These are phyloP conservation scores for Fusarium irregulare DNA, from an alignment of 2,329 filamentous ascomycete species.

Conservation along the genomic window DNA sequence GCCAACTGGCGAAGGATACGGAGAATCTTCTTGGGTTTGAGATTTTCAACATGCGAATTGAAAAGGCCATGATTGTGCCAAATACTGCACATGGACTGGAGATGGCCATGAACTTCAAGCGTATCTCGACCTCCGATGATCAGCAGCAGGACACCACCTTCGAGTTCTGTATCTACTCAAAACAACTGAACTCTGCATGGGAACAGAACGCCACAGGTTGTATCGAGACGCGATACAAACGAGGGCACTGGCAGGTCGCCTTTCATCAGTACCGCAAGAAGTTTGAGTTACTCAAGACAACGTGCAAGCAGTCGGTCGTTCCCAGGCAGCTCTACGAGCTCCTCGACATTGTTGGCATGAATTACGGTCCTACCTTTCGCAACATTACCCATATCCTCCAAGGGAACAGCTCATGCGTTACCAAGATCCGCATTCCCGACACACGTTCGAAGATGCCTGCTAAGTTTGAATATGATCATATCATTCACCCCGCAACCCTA, in stretches of 20 bases:
- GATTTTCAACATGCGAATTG: constrained; percentile 59
- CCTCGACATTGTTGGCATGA: constrained; percentile 62
- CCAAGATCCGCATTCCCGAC: constrained; percentile 58
- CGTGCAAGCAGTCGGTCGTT: constrained; percentile 51
- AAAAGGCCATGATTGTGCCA: constrained; percentile 64
- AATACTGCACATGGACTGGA: constrained; percentile 61
- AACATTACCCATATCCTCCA: constrained; percentile 56
- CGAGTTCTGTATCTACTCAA: constrained; percentile 61
- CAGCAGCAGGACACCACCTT: constrained; percentile 28
- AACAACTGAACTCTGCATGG: constrained; percentile 54
- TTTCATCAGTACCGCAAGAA: constrained; percentile 39
- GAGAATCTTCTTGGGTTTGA: constrained; percentile 53
- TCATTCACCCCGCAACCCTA: constrained; percentile 69
- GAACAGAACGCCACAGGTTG: constrained; percentile 56
- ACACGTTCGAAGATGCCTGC: constrained; percentile 65
- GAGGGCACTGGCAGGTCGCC: constrained; percentile 26
- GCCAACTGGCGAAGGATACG: constrained; percentile 51
- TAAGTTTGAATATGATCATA: constrained; percentile 63
- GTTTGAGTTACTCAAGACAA: constrained; percentile 41
- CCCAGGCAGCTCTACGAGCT: constrained; percentile 63
- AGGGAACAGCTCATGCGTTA: constrained; percentile 50
- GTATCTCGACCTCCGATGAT: constrained; percentile 7
- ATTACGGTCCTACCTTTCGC: constrained; percentile 63
- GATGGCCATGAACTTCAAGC: constrained; percentile 59
- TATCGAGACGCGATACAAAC: constrained; percentile 46